Conservation (phyloP, 1,284 basidiomycete species). For the Pyrrhoderma noxium region DNA sequence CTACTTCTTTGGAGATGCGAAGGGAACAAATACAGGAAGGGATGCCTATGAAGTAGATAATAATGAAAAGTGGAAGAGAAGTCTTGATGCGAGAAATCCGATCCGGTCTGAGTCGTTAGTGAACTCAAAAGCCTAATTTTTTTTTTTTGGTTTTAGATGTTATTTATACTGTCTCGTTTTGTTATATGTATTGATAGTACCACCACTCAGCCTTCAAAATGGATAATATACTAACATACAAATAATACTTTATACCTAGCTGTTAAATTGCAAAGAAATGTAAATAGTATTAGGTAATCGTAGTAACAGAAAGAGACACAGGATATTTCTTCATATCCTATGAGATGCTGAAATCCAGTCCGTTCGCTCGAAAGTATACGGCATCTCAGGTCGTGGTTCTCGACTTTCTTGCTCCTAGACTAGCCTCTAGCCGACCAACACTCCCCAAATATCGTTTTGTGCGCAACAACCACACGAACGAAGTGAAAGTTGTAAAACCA, state of each 20-base stretch:
- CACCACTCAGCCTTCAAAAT: no score
- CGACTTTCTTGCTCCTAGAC: constrained; percentile 15
- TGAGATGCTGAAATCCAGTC: not conserved
- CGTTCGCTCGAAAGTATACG: not conserved
- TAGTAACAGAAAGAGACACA: no score
- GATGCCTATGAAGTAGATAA: constrained; percentile 41
- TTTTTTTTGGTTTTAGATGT: no score
- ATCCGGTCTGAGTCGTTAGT: no score
- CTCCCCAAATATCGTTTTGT: not conserved
- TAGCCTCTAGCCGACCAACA: not conserved
- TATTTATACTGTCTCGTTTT: no score
- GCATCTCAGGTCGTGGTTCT: constrained; percentile 1
- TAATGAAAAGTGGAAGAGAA: constrained; percentile 29
- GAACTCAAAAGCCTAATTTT: no score
- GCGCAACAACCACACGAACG: not conserved
- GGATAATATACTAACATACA: no score
- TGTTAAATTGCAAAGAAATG: no score
- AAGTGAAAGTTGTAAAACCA: not conserved
- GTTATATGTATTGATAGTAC: no score
- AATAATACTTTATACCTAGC: no score
- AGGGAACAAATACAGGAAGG: constrained; percentile 26
- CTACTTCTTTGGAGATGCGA: constrained; percentile 46
- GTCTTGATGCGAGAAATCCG: not conserved
- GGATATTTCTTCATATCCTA: no score
- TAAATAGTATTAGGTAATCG: no score